Evolutionary conservation across 2,329 filamentous ascomycete genomes (phyloP), one percentile per base, ranked within the genome.

Genomic region (Camillea tinctor): DNA sequence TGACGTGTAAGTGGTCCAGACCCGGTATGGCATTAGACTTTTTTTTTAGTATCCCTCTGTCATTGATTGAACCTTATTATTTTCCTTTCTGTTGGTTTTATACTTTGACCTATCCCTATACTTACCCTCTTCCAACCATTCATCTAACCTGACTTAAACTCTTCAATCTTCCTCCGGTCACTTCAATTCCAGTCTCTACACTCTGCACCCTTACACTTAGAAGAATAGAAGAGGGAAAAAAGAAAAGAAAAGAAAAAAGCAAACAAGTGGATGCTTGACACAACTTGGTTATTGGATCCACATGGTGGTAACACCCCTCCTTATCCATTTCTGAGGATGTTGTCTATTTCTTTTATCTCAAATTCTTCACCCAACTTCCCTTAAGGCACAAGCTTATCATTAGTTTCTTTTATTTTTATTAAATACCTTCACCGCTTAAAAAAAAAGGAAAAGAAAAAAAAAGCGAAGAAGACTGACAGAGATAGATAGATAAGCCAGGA

Each of bases 341-440:
- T 44, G 13, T 44, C 36, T 17, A 44, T 44, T 15, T n/a, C 11
- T 15, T 44, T 50, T 50, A 23, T 50, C 49, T 50, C 7, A 20
- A 6, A 49, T 4, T 17, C n/a, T 60, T n/a, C n/a, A n/a, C n/a
- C n/a, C n/a, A n/a, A n/a, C n/a, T n/a, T n/a, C n/a, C n/a, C n/a
- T n/a, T n/a, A n/a, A n/a, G n/a, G n/a, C 53, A 49, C 52, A 21
- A 52, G 54, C 60, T 65, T 65, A 65, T 65, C 63, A 52, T 52
- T 44, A 44, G 55, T 17, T 20, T 58, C 30, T 40, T 63, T 61
- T 60, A 65, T 65, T 60, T 62, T n/a, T n/a, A n/a, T n/a, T n/a
- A n/a, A n/a, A n/a, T n/a, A n/a, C n/a, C 57, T 60, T 60, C 63
- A 65, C 61, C 63, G 63, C 63, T 55, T 52, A n/a, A n/a, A n/a